Percentiles rank a stretch among this genome's conserved stretches.
phyloP scores from a whole-genome alignment of 1,284 basidiomycete species.

The Fomitopsis betulina region DNA sequence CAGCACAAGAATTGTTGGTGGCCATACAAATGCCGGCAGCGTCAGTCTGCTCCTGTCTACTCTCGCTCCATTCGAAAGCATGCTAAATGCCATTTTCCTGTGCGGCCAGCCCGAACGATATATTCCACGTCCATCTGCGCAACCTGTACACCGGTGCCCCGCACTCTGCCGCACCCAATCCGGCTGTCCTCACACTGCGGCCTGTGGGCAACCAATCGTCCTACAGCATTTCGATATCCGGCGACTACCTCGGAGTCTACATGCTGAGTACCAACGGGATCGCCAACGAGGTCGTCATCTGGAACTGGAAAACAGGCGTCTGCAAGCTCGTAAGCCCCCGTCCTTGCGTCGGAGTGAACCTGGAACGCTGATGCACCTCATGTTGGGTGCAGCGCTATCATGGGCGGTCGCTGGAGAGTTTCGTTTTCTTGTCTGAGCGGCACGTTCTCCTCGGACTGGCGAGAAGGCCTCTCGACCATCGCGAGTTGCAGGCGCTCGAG shows the following conservation, averaged over 20 bases:
- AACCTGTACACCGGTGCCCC: slow-evolving; percentile 41
- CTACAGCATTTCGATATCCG: slow-evolving; percentile 46
- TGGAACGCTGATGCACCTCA: slow-evolving; percentile 1
- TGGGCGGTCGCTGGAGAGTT: slow-evolving; percentile 35
- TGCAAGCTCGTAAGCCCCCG: slow-evolving; percentile 38
- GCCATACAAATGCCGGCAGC: slow-evolving; percentile 34
- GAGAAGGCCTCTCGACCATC: neutral
- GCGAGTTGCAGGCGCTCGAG: slow-evolving; percentile 6
- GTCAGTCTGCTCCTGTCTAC: slow-evolving; percentile 5
- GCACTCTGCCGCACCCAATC: slow-evolving; percentile 39
- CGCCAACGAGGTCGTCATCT: slow-evolving; percentile 46
- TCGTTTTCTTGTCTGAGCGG: slow-evolving; percentile 41
- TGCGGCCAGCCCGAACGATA: slow-evolving; percentile 4
- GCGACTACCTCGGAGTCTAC: slow-evolving; percentile 36
- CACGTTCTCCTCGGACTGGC: slow-evolving; percentile 33
- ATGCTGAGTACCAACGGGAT: neutral
- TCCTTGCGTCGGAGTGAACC: neutral
- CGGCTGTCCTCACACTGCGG: slow-evolving; percentile 30
- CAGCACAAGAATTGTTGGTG: slow-evolving; percentile 55
- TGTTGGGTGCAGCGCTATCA: slow-evolving; percentile 9
- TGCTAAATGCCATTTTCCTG: neutral
- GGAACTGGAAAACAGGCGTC: slow-evolving; percentile 56
- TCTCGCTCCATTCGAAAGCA: neutral
- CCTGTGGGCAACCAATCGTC: slow-evolving; percentile 15
- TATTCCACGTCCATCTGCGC: slow-evolving; percentile 38